Evolutionary conservation across 2,329 filamentous ascomycete genomes (phyloP), one percentile per base, ranked within the genome.

Genomic region (Fulvia fulva): DNA sequence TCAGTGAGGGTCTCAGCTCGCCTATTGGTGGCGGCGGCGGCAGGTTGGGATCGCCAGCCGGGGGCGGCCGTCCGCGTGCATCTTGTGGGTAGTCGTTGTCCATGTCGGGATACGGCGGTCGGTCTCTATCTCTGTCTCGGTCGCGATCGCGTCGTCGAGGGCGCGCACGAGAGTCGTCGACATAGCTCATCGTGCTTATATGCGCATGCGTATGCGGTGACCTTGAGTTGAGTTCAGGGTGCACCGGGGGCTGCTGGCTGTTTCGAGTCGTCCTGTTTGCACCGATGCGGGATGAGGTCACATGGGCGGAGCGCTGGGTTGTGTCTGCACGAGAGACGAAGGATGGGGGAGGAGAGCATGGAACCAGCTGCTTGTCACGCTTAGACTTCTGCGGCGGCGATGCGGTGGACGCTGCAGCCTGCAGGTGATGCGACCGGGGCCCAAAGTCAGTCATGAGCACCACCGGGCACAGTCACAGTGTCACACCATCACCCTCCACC

Each of bases 1-100:
- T 71, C 53, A 71, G 51, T n/a, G 70, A 69, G 41, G 64, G 57
- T 55, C 55, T 67, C 22, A 69, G 58, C 21, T 63, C 64, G n/a
- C 67, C 68, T 55, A 70, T 70, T 50, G 72, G 61, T 22, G 70
- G 70, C 26, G 70, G 70, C 21, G 69, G 65, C 32, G 70, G 70
- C 9, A 70, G 57, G 47, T 50, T 26, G 16, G 22, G 22, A 21
- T 28, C n/a, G 23, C 23, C 25, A 41, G 37, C 37, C 47, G 58
- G 51, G 23, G 59, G 55, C 23, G 51, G 51, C 23, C 54, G 54
- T 51, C 46, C 37, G 14, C 37, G 37, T 41, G 37, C 37, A 47
- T 41, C 51, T 23, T 30, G 37, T n/a, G 37, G 3, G 37, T 41
- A 41, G 37, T 41, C 37, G 47, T 50, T 21, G 26, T 26, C 14